These are phyloP conservation scores for Podaxis carcinomalis DNA, from an alignment of 768 basidiomycete genomes.

Conservation along the genomic window DNA sequence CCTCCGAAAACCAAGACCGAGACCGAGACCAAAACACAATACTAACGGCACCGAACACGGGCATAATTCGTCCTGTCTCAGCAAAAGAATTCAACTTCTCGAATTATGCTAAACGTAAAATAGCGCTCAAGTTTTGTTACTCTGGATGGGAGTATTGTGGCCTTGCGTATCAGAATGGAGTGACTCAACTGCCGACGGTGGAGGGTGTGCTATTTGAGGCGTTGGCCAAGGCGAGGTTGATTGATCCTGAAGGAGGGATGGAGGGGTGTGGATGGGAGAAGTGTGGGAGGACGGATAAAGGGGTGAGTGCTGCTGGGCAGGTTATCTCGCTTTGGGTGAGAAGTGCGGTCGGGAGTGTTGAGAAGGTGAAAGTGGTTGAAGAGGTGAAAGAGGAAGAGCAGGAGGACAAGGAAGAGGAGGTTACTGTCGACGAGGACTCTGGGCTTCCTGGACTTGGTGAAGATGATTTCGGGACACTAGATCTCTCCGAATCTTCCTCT, in stretches of 20 bases:
- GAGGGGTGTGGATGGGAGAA: slow-evolving; percentile 88
- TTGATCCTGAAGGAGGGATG: slow-evolving; percentile 68
- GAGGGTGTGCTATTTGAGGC: slow-evolving; percentile 84
- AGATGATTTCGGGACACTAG: slow-evolving; percentile 36
- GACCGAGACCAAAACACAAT: background rate
- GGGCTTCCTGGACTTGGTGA: slow-evolving; percentile 22
- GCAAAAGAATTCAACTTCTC: slow-evolving; percentile 54
- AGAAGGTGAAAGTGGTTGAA: slow-evolving; percentile 12
- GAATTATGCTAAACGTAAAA: slow-evolving; percentile 74
- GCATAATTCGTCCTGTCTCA: background rate
- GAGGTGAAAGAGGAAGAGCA: slow-evolving; percentile 9
- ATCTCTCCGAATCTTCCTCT: slow-evolving; percentile 18
- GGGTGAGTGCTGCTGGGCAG: slow-evolving; percentile 92
- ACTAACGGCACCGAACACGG: background rate
- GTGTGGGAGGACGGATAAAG: slow-evolving; percentile 93
- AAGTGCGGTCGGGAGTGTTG: slow-evolving; percentile 47
- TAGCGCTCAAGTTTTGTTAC: slow-evolving; percentile 92
- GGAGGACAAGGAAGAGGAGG: background rate
- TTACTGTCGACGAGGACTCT: background rate
- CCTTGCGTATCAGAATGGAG: slow-evolving; percentile 72
- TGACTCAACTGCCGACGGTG: slow-evolving; percentile 81
- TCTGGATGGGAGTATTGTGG: slow-evolving; percentile 92
- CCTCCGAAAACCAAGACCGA: background rate
- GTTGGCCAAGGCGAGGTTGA: slow-evolving; percentile 68
- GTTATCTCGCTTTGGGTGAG: slow-evolving; percentile 90